Percentiles rank a stretch among this genome's conserved stretches.
These are phyloP conservation scores for Lupinus albus DNA, from an alignment of 306 rosid species.

Conservation along the genomic window DNA sequence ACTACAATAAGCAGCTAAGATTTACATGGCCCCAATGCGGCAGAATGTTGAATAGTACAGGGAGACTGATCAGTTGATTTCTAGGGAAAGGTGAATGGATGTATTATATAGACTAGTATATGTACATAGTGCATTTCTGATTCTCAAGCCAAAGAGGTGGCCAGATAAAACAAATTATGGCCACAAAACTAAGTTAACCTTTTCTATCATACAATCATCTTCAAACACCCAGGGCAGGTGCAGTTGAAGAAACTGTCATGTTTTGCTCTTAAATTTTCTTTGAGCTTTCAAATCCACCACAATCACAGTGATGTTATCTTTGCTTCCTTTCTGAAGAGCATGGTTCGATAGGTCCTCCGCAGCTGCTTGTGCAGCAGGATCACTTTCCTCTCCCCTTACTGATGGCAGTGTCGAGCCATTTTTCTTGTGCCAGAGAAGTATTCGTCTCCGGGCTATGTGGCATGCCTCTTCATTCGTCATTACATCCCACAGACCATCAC, in stretches of 20 bases:
- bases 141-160: slow-evolving; percentile 52
- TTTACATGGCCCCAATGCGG: slow-evolving; percentile 64
- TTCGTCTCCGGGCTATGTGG: slow-evolving; percentile 73
- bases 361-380: slow-evolving; percentile 93
- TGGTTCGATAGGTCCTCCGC: slow-evolving; percentile 78
- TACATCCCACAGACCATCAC: slow-evolving; percentile 93
- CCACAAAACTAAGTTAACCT: slow-evolving; percentile 55
- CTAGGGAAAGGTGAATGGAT: slow-evolving; percentile 45
- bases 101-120: slow-evolving; percentile 26
- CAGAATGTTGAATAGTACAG: slow-evolving; percentile 40
- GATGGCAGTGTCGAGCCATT: slow-evolving; percentile 56
- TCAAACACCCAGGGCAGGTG: slow-evolving; percentile 8
- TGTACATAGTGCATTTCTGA: slow-evolving; percentile 54
- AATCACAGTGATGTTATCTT: slow-evolving; percentile 78
- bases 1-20: slow-evolving; percentile 53
- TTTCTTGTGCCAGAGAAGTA: slow-evolving; percentile 85
- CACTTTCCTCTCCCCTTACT: slow-evolving; percentile 70
- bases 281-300: slow-evolving; percentile 91
- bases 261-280: slow-evolving; percentile 77
- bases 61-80: slow-evolving; percentile 46
- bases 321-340: slow-evolving; percentile 86
- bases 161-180: slow-evolving; percentile 66
- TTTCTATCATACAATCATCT: slow-evolving; percentile 41
- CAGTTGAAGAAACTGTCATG: slow-evolving; percentile 47
- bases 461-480: slow-evolving; percentile 86